Evolutionary conservation across 768 basidiomycete species (phyloP).

Genomic region (Calocybe gangraenosa): DNA sequence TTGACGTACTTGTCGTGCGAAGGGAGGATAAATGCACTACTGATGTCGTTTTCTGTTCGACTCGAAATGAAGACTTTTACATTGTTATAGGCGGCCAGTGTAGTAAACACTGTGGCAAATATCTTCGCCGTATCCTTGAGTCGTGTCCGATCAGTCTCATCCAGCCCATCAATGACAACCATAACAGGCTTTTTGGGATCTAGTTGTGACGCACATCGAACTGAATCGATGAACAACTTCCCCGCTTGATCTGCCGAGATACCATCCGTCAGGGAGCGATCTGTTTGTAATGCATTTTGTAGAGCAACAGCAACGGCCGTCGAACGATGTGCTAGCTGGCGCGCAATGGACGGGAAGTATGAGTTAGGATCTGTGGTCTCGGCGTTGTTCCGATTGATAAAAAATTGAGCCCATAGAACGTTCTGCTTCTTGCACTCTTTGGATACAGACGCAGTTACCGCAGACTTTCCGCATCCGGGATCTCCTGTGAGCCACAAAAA

Average conservation of each 20-base stretch:
- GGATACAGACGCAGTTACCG: conserved; percentile 6
- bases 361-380: conserved; percentile 6
- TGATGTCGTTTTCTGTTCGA: not conserved
- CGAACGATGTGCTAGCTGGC: not conserved
- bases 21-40: not conserved
- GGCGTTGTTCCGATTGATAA: conserved; percentile 9
- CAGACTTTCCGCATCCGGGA: conserved; percentile 7
- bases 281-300: not conserved
- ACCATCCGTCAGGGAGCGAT: conserved; percentile 8
- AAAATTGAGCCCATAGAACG: not conserved
- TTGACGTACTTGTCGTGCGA: conserved; percentile 9
- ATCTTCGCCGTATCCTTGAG: not conserved
- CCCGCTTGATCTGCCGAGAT: not conserved
- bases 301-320: not conserved
- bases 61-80: not conserved
- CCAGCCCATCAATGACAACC: conserved; percentile 15
- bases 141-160: conserved; percentile 9
- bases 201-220: not conserved
- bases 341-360: not conserved
- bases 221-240: not conserved
- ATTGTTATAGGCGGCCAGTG: not conserved
- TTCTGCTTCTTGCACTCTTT: conserved; percentile 2
- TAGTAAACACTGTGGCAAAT: not conserved
- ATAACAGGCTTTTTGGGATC: not conserved
- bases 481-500: conserved; percentile 11